A percentile compares a stretch with the other conserved stretches of the same genome.
Conservation (phyloP, 768 basidiomycete genomes). For the Boletus vinaceobasis region DNA sequence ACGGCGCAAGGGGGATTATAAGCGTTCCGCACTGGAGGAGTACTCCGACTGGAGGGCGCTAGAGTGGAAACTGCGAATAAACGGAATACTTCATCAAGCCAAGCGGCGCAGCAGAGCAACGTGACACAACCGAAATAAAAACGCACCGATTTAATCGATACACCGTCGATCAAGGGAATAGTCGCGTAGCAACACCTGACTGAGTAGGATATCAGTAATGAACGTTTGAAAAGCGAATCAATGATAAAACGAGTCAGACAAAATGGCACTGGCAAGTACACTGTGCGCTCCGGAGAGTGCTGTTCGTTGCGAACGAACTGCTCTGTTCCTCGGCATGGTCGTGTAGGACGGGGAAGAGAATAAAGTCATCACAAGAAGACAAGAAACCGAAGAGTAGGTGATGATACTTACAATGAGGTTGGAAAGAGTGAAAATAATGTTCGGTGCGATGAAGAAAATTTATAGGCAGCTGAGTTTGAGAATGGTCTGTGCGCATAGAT, state of each 20-base stretch:
- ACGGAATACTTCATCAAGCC: slow-evolving; percentile 57
- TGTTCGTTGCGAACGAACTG: slow-evolving; percentile 74
- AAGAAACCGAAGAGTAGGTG: not conserved
- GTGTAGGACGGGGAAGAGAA: slow-evolving; percentile 93
- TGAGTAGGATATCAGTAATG: slow-evolving; percentile 14
- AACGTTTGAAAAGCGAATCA: not conserved
- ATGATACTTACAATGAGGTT: slow-evolving; percentile 12
- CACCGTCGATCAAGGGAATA: not conserved
- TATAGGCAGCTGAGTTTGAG: slow-evolving; percentile 29
- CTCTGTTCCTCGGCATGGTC: slow-evolving; percentile 86
- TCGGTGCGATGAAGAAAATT: slow-evolving; percentile 15
- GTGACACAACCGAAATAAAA: slow-evolving; percentile 4
- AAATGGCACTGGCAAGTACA: slow-evolving; percentile 90
- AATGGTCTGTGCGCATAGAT: slow-evolving; percentile 32
- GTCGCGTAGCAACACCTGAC: not conserved
- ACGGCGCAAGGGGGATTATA: slow-evolving; percentile 64
- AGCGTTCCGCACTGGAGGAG: slow-evolving; percentile 71
- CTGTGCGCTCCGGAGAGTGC: slow-evolving; percentile 58
- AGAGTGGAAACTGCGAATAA: slow-evolving; percentile 89
- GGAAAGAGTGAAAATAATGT: not conserved
- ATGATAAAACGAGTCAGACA: slow-evolving; percentile 53
- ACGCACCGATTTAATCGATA: slow-evolving; percentile 20
- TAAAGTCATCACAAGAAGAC: slow-evolving; percentile 55
- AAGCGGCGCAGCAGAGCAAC: slow-evolving; percentile 19
- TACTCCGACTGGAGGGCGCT: slow-evolving; percentile 64